Conservation (phyloP, 331 rosid species). For the Malus hybrid region DNA sequence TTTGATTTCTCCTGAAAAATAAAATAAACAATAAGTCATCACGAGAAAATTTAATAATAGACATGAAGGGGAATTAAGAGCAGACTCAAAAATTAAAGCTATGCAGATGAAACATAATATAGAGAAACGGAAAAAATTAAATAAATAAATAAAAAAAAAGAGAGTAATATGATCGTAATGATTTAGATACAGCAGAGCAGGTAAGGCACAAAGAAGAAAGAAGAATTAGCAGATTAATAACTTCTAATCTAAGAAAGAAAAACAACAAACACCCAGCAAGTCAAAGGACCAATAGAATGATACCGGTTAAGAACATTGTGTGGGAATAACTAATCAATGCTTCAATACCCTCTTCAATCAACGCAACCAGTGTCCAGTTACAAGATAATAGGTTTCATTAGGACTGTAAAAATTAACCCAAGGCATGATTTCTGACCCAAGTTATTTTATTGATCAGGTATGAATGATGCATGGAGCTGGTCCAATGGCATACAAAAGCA, state of each 20-base stretch:
- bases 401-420: no score
- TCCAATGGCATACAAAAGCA: neutral
- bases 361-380: neutral
- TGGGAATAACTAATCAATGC: neutral
- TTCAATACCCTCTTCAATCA: neutral
- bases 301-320: no score
- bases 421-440: neutral
- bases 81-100: neutral
- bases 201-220: neutral
- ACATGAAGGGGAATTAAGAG: neutral
- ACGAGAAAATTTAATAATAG: neutral
- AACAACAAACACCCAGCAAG: no score
- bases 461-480: neutral
- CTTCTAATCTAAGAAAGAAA: no score
- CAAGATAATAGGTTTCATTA: no score
- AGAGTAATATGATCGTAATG: neutral
- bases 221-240: no score
- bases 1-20: conserved; percentile 60
- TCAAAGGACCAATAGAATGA: no score
- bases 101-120: neutral
- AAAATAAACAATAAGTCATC: neutral
- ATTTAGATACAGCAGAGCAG: neutral
- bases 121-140: neutral
- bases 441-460: neutral
- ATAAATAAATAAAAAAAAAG: no score